Conservation (phyloP, 495 filamentous ascomycete genomes). For the Staphylotrichum tortipilum region DNA sequence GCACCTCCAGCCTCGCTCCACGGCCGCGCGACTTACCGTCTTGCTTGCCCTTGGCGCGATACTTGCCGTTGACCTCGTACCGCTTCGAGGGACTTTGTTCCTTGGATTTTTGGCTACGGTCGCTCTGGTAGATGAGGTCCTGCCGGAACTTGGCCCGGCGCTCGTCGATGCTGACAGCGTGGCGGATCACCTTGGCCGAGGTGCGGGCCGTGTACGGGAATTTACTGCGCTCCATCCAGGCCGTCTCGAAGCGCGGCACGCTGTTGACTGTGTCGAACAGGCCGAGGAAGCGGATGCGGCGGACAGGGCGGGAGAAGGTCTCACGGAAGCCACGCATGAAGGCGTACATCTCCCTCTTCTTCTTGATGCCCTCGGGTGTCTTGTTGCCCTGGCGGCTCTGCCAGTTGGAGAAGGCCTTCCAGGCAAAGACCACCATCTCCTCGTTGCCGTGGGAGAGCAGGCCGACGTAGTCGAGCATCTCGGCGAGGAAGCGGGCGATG, state of each 20-base stretch:
- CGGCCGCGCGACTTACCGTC: conserved; percentile 14
- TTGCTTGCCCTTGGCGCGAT: conserved; percentile 14
- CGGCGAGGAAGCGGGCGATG: conserved; percentile 74
- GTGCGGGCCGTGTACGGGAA: conserved; percentile 78
- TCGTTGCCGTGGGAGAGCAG: conserved; percentile 78
- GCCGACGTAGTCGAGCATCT: conserved; percentile 81
- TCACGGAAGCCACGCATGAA: conserved; percentile 81
- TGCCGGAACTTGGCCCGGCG: conserved; percentile 61
- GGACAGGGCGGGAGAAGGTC: conserved; percentile 71
- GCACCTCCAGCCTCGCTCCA: conserved; percentile 7
- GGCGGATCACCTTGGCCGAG: conserved; percentile 57
- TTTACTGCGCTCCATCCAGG: conserved; percentile 76
- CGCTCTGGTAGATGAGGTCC: conserved; percentile 59
- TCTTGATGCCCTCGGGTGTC: conserved; percentile 48
- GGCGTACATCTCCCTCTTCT: conserved; percentile 54
- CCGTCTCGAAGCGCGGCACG: conserved; percentile 72
- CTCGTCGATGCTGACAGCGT: conserved; percentile 75
- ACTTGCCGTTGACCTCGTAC: conserved; percentile 35
- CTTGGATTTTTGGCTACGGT: conserved; percentile 26
- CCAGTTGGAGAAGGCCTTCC: conserved; percentile 85
- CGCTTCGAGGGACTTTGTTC: conserved; percentile 28
- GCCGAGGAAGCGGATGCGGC: conserved; percentile 61
- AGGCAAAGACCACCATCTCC: conserved; percentile 75
- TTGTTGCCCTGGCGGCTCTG: conserved; percentile 55
- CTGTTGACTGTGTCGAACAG: conserved; percentile 75